Percentiles rank a stretch among this genome's conserved stretches.
phyloP scores from a whole-genome alignment of 805 yeast genomes.

The Myxozyma mucilagina region DNA sequence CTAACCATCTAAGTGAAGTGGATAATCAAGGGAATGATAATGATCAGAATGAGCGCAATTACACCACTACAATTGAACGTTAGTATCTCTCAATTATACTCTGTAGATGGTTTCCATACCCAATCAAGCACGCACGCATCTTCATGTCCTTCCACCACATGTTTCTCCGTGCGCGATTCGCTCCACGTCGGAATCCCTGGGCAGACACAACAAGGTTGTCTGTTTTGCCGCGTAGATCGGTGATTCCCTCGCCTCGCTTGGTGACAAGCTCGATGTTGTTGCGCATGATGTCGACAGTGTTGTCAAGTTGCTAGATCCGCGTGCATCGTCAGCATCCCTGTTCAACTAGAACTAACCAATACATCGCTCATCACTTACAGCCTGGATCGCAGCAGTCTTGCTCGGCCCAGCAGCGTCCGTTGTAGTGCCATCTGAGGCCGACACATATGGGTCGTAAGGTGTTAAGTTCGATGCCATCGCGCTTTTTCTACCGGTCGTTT shows the following conservation, averaged over 20 bases:
- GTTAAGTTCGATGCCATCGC: constrained; percentile 26
- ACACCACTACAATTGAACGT: constrained; percentile 50
- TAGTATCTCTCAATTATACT: too few relatives aligned
- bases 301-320: constrained; percentile 71
- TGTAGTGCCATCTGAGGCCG: constrained; percentile 44
- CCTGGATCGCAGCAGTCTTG: constrained; percentile 80
- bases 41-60: constrained; percentile 77
- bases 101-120: constrained; percentile 34
- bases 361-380: constrained; percentile 50
- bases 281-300: constrained; percentile 96
- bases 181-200: constrained; percentile 92
- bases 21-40: constrained; percentile 89
- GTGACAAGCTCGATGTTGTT: constrained; percentile 95
- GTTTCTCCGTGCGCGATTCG: constrained; percentile 94
- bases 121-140: constrained; percentile 87
- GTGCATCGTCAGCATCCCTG: background rate
- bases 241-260: constrained; percentile 88
- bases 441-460: constrained; percentile 85
- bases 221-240: constrained; percentile 88
- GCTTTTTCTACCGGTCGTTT: too few relatives aligned
- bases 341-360: too few relatives aligned
- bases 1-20: constrained; percentile 52
- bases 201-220: constrained; percentile 90
- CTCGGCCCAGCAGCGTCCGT: constrained; percentile 46
- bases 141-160: constrained; percentile 99